Evolutionary conservation across 306 rosid species (phyloP).

Genomic region (Fagus sylvatica): DNA sequence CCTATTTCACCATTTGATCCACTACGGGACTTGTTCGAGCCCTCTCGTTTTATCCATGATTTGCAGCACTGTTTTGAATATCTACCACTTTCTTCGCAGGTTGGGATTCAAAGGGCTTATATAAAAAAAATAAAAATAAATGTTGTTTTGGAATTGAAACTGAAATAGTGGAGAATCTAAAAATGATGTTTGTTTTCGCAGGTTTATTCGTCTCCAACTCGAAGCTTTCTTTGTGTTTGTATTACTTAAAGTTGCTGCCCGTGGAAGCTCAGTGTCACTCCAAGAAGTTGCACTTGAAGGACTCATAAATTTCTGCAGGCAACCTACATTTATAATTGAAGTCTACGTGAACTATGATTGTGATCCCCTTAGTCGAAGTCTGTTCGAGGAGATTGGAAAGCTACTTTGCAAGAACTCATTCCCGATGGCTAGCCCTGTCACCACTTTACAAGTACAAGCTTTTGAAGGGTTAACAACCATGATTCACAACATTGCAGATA

Average conservation of each 20-base stretch:
- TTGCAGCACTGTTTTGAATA: slow-evolving; percentile 85
- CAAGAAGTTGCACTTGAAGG: slow-evolving; percentile 96
- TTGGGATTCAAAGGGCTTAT: slow-evolving; percentile 15
- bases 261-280: slow-evolving; percentile 54
- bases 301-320: slow-evolving; percentile 81
- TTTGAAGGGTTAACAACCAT: slow-evolving; percentile 72
- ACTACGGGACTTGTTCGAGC: slow-evolving; percentile 71
- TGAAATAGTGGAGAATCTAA: neutral
- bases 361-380: slow-evolving; percentile 60
- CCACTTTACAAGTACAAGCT: slow-evolving; percentile 67
- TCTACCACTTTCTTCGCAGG: slow-evolving; percentile 83
- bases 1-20: slow-evolving; percentile 83
- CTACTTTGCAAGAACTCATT: slow-evolving; percentile 83
- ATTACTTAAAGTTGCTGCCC: slow-evolving; percentile 51
- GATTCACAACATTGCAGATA: slow-evolving; percentile 85
- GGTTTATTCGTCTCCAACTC: slow-evolving; percentile 72
- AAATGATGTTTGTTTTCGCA: slow-evolving; percentile 18
- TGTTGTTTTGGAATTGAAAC: neutral
- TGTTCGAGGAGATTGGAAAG: slow-evolving; percentile 77
- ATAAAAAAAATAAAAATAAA: neutral
- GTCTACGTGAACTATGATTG: slow-evolving; percentile 73
- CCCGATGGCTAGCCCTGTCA: slow-evolving; percentile 46
- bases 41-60: slow-evolving; percentile 88
- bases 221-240: slow-evolving; percentile 76
- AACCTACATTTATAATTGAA: slow-evolving; percentile 65